Evolutionary conservation across 768 basidiomycete genomes (phyloP), one percentile per base, ranked within the genome.

Genomic region (Boletus vinaceobasis): DNA sequence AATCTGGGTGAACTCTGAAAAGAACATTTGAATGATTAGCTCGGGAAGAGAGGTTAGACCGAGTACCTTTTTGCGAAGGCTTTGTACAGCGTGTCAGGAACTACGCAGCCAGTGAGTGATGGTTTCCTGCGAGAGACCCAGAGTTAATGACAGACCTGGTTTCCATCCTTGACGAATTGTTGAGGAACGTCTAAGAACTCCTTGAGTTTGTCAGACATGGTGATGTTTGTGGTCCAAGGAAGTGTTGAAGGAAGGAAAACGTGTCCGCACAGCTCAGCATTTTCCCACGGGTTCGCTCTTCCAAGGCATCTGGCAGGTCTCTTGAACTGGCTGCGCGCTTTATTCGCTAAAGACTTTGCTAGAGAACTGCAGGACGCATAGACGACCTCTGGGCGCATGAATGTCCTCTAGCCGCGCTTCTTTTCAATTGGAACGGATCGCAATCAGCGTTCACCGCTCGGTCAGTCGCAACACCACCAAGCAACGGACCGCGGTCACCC

Each of bases 11-110:
- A 95, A 99, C 72, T 99, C 97, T 99, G 71, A 19, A 58, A 32
- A 47, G 21, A 31, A 52, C 15, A 4, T 11, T 43, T 59, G 43
- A 65, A 27, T 32, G 31, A 5, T 31, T 50, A 37, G 10, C n/a
- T 38, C 9, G 10, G 7, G 45, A 33, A 29, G 21, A 17, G 40
- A 48, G 13, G 51, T 35, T 8, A n/a, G 43, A 36, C 42, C 50
- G 32, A 10, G 47, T 60, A 97, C 97, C 97, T 78, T 92, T 92
- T 72, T 89, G 84, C 49, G 92, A 92, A 57, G 97, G 97, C 77
- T 99, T 99, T 55, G 94, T 96, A 82, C 97, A 99, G 69, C 95
- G 87, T 64, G 87, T 90, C 60, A 99, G 76, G 79, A 99, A 98
- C 97, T 98, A 53, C 26, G 3, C 4, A 10, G 6, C 27, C 36